Evolutionary conservation across 2,329 filamentous ascomycete species (phyloP).

Genomic region (Alternaria sp.): DNA sequence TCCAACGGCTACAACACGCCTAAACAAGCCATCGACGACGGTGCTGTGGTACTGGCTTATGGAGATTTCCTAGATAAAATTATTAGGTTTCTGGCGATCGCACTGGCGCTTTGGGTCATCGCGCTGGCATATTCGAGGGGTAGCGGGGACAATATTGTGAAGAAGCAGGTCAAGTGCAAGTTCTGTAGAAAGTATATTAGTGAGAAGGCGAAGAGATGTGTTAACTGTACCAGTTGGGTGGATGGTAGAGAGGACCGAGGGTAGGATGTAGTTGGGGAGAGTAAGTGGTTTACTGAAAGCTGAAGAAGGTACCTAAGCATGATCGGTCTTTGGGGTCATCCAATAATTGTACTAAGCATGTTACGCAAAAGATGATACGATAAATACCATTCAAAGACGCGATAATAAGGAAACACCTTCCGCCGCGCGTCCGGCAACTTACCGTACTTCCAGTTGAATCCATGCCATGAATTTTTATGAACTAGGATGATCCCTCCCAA

Average conservation of each 20-base stretch:
- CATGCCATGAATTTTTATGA: too few relatives aligned
- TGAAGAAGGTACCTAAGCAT: neutral
- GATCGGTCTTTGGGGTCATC: neutral
- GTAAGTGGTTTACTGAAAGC: neutral
- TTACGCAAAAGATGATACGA: neutral
- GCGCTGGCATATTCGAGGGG: constrained; percentile 69
- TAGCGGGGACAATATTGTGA: constrained; percentile 74
- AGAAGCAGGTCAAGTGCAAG: constrained; percentile 72
- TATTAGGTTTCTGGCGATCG: constrained; percentile 72
- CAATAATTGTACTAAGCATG: neutral
- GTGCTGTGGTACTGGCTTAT: constrained; percentile 76
- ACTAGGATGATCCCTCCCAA: too few relatives aligned
- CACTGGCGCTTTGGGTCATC: constrained; percentile 70
- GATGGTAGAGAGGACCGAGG: constrained; percentile 62
- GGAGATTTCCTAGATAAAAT: constrained; percentile 74
- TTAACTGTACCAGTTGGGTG: constrained; percentile 67
- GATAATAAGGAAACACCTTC: neutral
- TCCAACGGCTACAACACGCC: constrained; percentile 74
- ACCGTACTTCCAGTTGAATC: too few relatives aligned
- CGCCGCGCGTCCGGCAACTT: too few relatives aligned
- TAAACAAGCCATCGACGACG: constrained; percentile 73
- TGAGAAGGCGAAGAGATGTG: constrained; percentile 67
- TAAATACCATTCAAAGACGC: neutral
- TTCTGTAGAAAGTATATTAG: constrained; percentile 72
- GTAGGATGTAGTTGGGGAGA: neutral